phyloP scores from a whole-genome alignment of 2,329 filamentous ascomycete genomes.

The Shiraia sp. region DNA sequence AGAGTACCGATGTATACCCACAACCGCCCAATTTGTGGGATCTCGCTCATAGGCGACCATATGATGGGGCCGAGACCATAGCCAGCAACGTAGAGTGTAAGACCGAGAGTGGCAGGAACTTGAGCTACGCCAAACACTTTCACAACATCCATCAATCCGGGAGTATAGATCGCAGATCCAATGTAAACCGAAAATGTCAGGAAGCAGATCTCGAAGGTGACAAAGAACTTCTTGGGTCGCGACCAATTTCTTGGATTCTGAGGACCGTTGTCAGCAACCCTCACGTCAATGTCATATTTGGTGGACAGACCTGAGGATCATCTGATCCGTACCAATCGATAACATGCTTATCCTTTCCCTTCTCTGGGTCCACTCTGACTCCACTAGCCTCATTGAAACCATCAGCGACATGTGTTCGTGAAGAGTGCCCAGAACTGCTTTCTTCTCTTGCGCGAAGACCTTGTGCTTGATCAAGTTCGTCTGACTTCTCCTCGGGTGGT shows the following conservation, averaged over 20 bases:
- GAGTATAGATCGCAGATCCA: conserved; percentile 56
- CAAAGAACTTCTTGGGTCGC: conserved; percentile 47
- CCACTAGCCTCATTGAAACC: conserved; percentile 44
- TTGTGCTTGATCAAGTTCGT: conserved; percentile 19
- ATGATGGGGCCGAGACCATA: conserved; percentile 40
- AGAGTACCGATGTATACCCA: conserved; percentile 34
- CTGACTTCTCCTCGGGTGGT: conserved; percentile 37
- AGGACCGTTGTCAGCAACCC: neutral
- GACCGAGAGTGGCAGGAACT: conserved; percentile 51
- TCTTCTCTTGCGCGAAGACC: conserved; percentile 12
- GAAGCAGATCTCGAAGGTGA: conserved; percentile 53
- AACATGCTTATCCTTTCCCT: conserved; percentile 55
- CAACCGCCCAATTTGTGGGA: conserved; percentile 52
- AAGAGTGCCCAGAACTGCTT: conserved; percentile 14
- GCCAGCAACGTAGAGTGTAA: conserved; percentile 41
- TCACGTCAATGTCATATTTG: neutral
- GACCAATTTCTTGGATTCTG: conserved; percentile 56
- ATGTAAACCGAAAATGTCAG: conserved; percentile 59
- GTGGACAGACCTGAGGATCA: conserved; percentile 45
- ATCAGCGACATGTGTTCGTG: conserved; percentile 17
- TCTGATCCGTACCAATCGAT: conserved; percentile 57
- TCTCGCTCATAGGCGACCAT: conserved; percentile 52
- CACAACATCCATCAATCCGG: conserved; percentile 52
- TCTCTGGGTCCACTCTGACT: conserved; percentile 55
- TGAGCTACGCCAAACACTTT: conserved; percentile 56